Conservation (phyloP, 306 rosid genomes). For the Neltuma alba region DNA sequence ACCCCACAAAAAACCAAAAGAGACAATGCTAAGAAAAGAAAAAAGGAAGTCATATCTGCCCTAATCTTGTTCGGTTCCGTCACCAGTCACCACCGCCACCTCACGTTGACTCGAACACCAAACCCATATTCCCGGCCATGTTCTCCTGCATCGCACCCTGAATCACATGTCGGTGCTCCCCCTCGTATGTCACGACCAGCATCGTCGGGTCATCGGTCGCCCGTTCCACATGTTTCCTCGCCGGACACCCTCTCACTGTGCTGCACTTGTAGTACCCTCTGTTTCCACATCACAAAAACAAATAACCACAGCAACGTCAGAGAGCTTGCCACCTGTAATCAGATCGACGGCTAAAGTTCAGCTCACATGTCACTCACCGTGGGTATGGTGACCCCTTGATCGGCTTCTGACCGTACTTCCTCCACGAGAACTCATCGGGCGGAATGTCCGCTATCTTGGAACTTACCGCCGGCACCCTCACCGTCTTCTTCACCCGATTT, state of each 20-base stretch:
- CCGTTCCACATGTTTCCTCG: constrained; percentile 93
- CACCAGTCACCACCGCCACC: background rate
- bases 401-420: constrained; percentile 96
- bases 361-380: constrained; percentile 44
- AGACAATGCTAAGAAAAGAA: background rate
- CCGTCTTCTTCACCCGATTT: constrained; percentile 71
- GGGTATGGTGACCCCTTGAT: constrained; percentile 96
- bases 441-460: constrained; percentile 93
- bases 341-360: background rate
- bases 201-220: constrained; percentile 79
- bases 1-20: background rate
- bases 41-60: background rate
- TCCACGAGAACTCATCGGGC: constrained; percentile 87
- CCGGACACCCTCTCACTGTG: constrained; percentile 81
- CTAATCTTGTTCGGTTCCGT: background rate
- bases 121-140: constrained; percentile 50
- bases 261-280: constrained; percentile 94
- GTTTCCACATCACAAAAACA: background rate
- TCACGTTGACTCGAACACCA: constrained; percentile 67
- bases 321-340: background rate
- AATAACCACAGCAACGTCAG: background rate
- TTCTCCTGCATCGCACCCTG: constrained; percentile 62
- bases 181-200: constrained; percentile 88
- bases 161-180: constrained; percentile 76
- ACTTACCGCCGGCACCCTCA: constrained; percentile 88